A percentile compares a stretch with the other conserved stretches of the same genome.
Conservation (phyloP, 345 rosid species). For the Aquilaria yunnanensis region DNA sequence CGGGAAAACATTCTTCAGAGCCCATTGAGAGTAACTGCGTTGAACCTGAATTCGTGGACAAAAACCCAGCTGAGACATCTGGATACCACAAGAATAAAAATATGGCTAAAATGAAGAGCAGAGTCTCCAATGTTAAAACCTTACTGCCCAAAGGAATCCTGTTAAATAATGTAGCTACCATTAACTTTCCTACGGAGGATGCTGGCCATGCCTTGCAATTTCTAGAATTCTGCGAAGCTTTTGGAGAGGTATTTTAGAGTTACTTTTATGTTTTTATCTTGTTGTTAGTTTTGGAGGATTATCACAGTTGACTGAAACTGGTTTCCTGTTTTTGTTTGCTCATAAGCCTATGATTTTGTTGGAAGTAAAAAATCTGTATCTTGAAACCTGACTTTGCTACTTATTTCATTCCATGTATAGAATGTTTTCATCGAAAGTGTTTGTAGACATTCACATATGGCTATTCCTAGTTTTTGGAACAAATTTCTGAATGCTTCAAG, state of each 20-base stretch:
- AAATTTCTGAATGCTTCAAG: too few relatives aligned
- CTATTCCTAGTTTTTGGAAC: too few relatives aligned
- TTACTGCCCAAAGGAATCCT: slow-evolving; percentile 10
- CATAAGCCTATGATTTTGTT: too few relatives aligned
- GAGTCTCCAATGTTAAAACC: slow-evolving; percentile 4
- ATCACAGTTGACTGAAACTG: too few relatives aligned
- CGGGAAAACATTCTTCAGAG: background rate
- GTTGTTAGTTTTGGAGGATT: too few relatives aligned
- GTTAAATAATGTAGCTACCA: slow-evolving; percentile 2
- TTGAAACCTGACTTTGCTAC: too few relatives aligned
- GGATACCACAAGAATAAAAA: slow-evolving; percentile 1
- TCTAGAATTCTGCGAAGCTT: slow-evolving; percentile 23
- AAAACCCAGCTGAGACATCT: background rate
- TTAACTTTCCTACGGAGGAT: slow-evolving; percentile 12
- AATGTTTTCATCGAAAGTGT: too few relatives aligned
- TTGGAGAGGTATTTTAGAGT: slow-evolving; percentile 14
- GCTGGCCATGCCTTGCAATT: slow-evolving; percentile 15
- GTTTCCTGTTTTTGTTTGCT: too few relatives aligned
- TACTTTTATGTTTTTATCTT: background rate
- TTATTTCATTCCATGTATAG: too few relatives aligned
- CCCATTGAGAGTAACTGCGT: background rate
- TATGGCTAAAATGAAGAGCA: background rate
- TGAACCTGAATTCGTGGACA: slow-evolving; percentile 2
- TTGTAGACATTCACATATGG: too few relatives aligned
- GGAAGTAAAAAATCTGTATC: too few relatives aligned